These are phyloP conservation scores for Tuber magnatum DNA, from an alignment of 495 filamentous ascomycete species.

Conservation along the genomic window DNA sequence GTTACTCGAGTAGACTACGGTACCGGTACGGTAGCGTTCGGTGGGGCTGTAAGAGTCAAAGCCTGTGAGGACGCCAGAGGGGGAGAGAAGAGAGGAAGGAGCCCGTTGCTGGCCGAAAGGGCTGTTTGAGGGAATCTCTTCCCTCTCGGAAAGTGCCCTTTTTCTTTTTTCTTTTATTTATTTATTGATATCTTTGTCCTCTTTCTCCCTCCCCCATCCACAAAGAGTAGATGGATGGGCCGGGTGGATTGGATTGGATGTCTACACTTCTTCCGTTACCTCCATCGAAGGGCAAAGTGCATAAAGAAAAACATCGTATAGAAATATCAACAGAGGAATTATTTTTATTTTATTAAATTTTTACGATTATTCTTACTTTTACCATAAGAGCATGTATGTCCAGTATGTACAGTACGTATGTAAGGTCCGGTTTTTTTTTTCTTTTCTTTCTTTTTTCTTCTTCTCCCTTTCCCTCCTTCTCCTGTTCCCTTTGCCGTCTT, in stretches of 20 bases:
- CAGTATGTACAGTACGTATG: background rate
- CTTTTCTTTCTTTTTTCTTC: too few species aligned
- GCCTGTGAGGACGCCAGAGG: background rate
- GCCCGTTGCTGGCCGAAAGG: background rate
- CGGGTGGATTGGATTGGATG: background rate
- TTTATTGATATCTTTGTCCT: background rate
- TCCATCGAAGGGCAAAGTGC: background rate
- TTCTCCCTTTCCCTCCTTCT: background rate
- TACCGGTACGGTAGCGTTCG: background rate
- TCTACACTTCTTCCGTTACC: background rate
- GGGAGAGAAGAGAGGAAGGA: background rate
- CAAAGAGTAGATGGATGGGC: background rate
- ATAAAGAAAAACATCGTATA: background rate
- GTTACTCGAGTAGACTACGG: background rate
- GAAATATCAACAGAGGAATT: background rate
- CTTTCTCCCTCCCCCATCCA: background rate
- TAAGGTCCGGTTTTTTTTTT: background rate
- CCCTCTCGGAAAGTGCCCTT: background rate
- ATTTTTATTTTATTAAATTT: background rate
- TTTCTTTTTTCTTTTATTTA: background rate
- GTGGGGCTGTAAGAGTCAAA: background rate
- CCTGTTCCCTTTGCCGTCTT: background rate
- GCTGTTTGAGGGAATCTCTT: background rate
- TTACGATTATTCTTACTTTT: background rate
- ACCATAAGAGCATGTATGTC: background rate